Conservation (phyloP, 495 filamentous ascomycete species). For the Aspergillus heteromorphus region DNA sequence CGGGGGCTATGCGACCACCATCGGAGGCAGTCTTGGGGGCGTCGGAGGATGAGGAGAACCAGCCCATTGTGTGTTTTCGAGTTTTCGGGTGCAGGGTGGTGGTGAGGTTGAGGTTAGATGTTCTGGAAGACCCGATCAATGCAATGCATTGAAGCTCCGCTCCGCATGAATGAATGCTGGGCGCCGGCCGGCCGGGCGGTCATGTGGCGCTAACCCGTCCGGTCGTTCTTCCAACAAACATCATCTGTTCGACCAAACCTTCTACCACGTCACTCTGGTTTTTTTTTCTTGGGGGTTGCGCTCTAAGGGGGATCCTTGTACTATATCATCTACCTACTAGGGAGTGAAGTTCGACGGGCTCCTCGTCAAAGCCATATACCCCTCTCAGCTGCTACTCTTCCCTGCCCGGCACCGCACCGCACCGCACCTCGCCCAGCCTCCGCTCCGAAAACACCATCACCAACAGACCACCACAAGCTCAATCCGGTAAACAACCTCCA, state of each 20-base stretch:
- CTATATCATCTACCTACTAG: too few relatives aligned
- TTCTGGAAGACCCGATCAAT: not conserved
- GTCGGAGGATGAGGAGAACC: slow-evolving; percentile 41
- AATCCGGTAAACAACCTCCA: not conserved
- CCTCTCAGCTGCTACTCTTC: too few relatives aligned
- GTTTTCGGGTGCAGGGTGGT: not conserved
- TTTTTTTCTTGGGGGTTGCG: too few relatives aligned
- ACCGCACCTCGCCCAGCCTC: too few relatives aligned
- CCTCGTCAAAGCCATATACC: too few relatives aligned
- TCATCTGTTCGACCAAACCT: too few relatives aligned
- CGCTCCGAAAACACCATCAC: not conserved
- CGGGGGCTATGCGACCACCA: slow-evolving; percentile 66
- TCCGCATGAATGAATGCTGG: too few relatives aligned
- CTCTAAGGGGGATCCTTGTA: too few relatives aligned
- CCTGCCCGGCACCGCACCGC: too few relatives aligned
- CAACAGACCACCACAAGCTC: not conserved
- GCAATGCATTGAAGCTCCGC: not conserved
- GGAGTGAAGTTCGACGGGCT: too few relatives aligned
- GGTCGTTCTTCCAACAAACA: not conserved
- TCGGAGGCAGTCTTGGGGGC: slow-evolving; percentile 41
- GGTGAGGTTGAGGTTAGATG: not conserved
- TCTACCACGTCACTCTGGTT: too few relatives aligned
- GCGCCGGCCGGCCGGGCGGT: slow-evolving; percentile 13
- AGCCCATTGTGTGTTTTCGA: slow-evolving; percentile 41
- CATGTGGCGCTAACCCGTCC: slow-evolving; percentile 18